A percentile compares a stretch with the other conserved stretches of the same genome.
Evolutionary conservation across 208 protist species (phyloP).

Genomic region (Trichomonas gallinae): DNA sequence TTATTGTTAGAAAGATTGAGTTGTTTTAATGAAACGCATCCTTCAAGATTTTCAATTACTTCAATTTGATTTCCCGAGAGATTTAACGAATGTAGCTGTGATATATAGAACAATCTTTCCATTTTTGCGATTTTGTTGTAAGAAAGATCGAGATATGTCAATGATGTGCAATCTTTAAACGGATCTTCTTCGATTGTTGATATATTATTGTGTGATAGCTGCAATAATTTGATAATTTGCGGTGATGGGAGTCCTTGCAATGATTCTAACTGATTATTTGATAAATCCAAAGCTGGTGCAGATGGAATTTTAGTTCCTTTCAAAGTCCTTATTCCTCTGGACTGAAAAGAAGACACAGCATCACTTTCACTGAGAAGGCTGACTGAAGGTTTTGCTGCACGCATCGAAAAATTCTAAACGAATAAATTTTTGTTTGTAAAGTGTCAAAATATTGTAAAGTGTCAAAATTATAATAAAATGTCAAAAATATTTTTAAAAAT

Average conservation of each 20-base stretch:
- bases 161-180: not conserved
- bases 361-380: not conserved
- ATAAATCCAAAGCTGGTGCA: not conserved
- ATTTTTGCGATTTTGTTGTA: not conserved
- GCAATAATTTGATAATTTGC: not conserved
- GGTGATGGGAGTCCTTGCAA: not conserved
- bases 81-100: not conserved
- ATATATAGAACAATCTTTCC: not conserved
- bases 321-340: not conserved
- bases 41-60: conserved; percentile 1
- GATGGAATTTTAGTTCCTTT: not conserved
- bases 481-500: too few relatives aligned
- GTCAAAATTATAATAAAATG: too few relatives aligned
- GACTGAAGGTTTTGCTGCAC: not conserved
- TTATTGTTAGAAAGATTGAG: not conserved
- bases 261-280: not conserved
- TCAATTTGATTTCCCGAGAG: not conserved
- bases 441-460: too few relatives aligned
- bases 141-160: not conserved
- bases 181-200: conserved; percentile 11
- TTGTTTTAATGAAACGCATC: not conserved
- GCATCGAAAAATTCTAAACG: not conserved
- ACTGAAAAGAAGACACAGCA: not conserved
- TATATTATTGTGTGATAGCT: not conserved
- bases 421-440: too few relatives aligned